phyloP scores from a whole-genome alignment of 345 rosid genomes.

The Boechera retrofracta region DNA sequence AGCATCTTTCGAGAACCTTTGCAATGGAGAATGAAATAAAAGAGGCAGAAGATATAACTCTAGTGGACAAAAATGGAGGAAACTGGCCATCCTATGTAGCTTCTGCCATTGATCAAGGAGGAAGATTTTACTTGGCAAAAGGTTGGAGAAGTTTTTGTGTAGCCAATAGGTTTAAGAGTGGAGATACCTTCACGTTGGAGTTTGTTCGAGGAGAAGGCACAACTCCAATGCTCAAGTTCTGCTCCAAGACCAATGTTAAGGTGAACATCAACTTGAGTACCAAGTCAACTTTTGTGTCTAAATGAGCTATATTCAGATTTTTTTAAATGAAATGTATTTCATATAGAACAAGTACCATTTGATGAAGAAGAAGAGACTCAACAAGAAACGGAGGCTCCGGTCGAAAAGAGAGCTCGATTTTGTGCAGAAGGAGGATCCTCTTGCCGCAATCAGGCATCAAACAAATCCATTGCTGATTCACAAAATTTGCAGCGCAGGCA shows the following conservation, averaged over 20 bases:
- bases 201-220: slow-evolving; percentile 22
- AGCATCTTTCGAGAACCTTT: background rate
- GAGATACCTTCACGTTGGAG: slow-evolving; percentile 19
- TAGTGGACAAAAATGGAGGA: slow-evolving; percentile 21
- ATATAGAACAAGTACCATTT: no score
- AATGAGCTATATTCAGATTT: no score
- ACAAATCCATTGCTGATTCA: background rate
- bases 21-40: background rate
- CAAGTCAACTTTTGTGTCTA: no score
- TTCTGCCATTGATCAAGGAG: background rate
- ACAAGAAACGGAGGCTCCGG: background rate
- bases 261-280: no score
- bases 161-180: background rate
- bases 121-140: background rate
- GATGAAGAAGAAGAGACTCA: background rate
- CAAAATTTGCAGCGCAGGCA: background rate
- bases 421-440: background rate
- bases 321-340: no score
- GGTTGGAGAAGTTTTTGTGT: background rate
- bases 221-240: slow-evolving; percentile 13
- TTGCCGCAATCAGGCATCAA: background rate
- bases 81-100: slow-evolving; percentile 7
- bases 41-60: background rate
- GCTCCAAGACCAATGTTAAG: background rate
- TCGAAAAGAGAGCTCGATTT: slow-evolving; percentile 9